Base-by-base conservation (phyloP, 169 alveolate species). In the Eimeria acervulina region DNA sequence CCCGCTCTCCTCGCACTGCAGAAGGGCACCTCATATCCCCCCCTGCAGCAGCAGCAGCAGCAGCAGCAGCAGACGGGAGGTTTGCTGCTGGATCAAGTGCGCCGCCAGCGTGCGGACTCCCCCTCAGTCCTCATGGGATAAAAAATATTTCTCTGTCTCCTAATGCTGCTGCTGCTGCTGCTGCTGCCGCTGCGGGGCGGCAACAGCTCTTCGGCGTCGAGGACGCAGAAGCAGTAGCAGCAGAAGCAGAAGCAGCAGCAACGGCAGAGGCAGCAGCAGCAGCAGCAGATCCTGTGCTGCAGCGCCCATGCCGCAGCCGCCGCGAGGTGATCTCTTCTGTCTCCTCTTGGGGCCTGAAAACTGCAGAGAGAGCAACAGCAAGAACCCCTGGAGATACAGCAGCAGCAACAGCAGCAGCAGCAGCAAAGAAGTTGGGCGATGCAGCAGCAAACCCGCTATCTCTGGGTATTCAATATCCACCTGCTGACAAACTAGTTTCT, bases 131-230 rank as follows among this genome's bases (percentile, higher is more conserved):
- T 47, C 12, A 12, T 12, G 55, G 55, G 19, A 5, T 47, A 7
- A 47, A 47, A 47, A 47, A 47, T 47, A 13, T n/a, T 13, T 33
- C 40, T 28, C 36, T 13, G 40, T n/a, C 83, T 72, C 44, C 83
- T 72, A 42, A 36, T 72, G 83, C 83, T 72, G 83, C 83, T 72
- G 83, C 83, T 72, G 83, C 83, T 72, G 83, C 83, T 72, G 83
- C 83, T 72, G 83, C 47, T 72, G 83, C 83, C 5, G 83, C 47
- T 5, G 15, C 83, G 26, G 42, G 83, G 26, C n/a, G 40, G 44
- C 83, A 19, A 42, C 83, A 72, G 83, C 83, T 31, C 26, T 31
- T 23, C 47, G 15, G 23, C 23, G 51, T n/a, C 83, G 47, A 13
- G 6, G 51, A n/a, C 83, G 88, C 88, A 36, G 88, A 31, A 40